phyloP scores from a whole-genome alignment of 1,139 yeast species.

The Yamadazyma epiphylla region DNA sequence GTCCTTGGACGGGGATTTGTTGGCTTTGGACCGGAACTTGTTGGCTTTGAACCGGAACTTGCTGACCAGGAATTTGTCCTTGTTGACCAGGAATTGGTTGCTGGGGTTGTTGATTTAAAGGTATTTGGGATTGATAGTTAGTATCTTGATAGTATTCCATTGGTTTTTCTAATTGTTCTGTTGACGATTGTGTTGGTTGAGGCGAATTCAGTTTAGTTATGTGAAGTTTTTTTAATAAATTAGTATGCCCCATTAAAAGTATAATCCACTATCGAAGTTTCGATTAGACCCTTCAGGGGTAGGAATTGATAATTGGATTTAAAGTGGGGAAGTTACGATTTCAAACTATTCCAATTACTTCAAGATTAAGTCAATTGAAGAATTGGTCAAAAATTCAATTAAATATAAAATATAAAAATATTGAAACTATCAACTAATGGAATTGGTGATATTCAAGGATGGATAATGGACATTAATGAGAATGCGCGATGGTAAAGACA shows the following conservation, averaged over 20 bases:
- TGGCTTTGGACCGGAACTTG: neutral
- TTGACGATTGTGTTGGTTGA: conserved; percentile 8
- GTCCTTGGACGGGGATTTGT: neutral
- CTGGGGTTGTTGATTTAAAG: conserved; percentile 1
- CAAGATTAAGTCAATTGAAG: too few species aligned
- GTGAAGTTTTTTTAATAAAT: conserved; percentile 23
- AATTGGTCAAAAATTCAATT: too few species aligned
- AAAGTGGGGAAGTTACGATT: too few species aligned
- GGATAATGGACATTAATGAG: too few species aligned
- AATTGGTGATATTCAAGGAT: too few species aligned
- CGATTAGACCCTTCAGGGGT: too few species aligned
- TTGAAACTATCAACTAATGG: too few species aligned
- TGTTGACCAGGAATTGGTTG: neutral
- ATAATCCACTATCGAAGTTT: too few species aligned
- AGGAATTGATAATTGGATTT: too few species aligned
- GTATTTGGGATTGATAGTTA: conserved; percentile 4
- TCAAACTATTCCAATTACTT: too few species aligned
- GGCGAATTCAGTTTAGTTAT: conserved; percentile 12
- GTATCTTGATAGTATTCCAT: conserved; percentile 16
- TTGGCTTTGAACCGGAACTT: neutral
- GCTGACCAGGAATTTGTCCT: neutral
- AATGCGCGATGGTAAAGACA: conserved; percentile 1
- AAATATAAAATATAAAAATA: too few species aligned
- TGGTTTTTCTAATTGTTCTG: conserved; percentile 3
- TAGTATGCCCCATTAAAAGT: conserved; percentile 12